Percentiles rank a stretch among this genome's conserved stretches.
Evolutionary conservation across 225 moss, liverwort and hornwort genomes (phyloP).

Genomic region (Lunularia cruciata): DNA sequence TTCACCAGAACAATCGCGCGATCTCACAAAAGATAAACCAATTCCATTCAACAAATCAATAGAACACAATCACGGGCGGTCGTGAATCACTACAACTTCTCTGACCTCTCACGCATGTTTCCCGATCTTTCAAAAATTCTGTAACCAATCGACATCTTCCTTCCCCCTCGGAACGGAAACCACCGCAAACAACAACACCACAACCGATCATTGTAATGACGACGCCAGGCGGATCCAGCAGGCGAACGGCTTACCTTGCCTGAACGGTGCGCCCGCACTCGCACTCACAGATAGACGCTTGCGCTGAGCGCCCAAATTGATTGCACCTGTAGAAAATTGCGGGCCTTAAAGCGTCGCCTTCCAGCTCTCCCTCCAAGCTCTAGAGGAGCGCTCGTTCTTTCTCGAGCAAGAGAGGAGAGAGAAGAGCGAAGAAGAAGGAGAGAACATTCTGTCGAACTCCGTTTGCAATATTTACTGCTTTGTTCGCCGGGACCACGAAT

Average conservation of each 20-base stretch:
- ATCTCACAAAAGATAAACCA: not conserved
- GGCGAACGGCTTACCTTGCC: not conserved
- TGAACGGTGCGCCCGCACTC: not conserved
- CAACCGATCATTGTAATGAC: not conserved
- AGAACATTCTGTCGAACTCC: not conserved
- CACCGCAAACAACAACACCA: not conserved
- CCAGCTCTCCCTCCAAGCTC: constrained; percentile 1
- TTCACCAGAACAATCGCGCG: not conserved
- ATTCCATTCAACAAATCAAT: not conserved
- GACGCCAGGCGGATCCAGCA: not conserved
- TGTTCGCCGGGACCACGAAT: not conserved
- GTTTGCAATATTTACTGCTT: not conserved
- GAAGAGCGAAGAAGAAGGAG: not conserved
- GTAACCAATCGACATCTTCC: not conserved
- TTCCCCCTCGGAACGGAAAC: not conserved
- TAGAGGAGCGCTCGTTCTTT: not conserved
- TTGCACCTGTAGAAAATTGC: constrained; percentile 12
- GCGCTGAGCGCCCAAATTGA: not conserved
- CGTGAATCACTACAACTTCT: not conserved
- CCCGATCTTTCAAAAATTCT: not conserved
- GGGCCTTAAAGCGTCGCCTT: constrained; percentile 8
- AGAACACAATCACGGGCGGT: not conserved
- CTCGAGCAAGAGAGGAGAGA: not conserved
- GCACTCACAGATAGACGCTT: not conserved
- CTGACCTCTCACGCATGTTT: not conserved